Conservation (phyloP, 2,329 filamentous ascomycete species). For the Escovopsis sp. region DNA sequence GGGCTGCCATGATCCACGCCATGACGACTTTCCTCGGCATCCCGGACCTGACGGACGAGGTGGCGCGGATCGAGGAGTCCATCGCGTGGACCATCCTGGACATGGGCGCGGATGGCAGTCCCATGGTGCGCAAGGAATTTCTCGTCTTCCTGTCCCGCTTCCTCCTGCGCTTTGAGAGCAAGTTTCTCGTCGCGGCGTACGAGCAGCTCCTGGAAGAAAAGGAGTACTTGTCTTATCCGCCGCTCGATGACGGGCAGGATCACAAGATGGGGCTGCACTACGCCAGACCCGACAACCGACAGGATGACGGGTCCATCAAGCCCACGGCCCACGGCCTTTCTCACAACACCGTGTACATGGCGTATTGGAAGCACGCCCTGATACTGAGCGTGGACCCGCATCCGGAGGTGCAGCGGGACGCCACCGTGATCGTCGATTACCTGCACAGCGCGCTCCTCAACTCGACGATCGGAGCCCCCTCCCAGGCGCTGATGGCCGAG, state of each 20-base stretch:
- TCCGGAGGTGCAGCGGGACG: conserved; percentile 78
- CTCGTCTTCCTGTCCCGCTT: conserved; percentile 90
- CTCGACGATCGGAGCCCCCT: conserved; percentile 57
- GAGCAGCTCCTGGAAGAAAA: conserved; percentile 81
- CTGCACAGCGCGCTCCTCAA: conserved; percentile 64
- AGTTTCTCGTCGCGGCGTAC: conserved; percentile 81
- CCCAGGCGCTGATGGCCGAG: conserved; percentile 60
- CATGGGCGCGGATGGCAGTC: conserved; percentile 87
- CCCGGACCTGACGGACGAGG: conserved; percentile 78
- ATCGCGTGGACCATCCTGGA: conserved; percentile 79
- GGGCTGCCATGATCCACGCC: conserved; percentile 83
- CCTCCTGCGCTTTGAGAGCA: conserved; percentile 76
- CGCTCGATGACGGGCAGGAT: conserved; percentile 38
- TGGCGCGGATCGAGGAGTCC: conserved; percentile 78
- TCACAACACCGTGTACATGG: conserved; percentile 79
- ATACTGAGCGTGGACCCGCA: conserved; percentile 89
- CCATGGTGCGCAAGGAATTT: conserved; percentile 84
- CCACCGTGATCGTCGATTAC: conserved; percentile 71
- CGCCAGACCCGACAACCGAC: conserved; percentile 37
- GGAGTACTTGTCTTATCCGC: conserved; percentile 45
- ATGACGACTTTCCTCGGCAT: conserved; percentile 91
- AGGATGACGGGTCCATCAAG: conserved; percentile 42
- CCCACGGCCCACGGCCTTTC: conserved; percentile 45
- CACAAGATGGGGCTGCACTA: conserved; percentile 50
- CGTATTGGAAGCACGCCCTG: conserved; percentile 85